phyloP scores from a whole-genome alignment of 2,329 filamentous ascomycete species.

The Dothideomycetidae sp. region DNA sequence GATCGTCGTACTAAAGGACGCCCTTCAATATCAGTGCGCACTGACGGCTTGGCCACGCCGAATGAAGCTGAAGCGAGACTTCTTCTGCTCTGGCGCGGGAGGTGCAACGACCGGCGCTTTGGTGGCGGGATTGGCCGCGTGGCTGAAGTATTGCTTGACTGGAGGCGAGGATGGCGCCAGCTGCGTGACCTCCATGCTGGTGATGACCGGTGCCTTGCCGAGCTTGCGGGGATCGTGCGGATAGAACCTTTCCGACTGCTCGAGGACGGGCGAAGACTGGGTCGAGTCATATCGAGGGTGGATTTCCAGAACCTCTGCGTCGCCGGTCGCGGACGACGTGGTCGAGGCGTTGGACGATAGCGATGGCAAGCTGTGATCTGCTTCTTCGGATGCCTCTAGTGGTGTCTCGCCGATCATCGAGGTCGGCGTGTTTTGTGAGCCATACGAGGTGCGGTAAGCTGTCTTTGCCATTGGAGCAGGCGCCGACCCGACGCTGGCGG shows the following conservation, averaged over 20 bases:
- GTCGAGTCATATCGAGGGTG: slow-evolving; percentile 4
- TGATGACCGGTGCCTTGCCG: slow-evolving; percentile 8
- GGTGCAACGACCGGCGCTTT: slow-evolving; percentile 3
- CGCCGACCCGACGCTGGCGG: background rate
- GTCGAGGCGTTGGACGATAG: slow-evolving; percentile 4
- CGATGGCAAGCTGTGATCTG: background rate
- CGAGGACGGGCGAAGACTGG: slow-evolving; percentile 1
- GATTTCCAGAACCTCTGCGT: slow-evolving; percentile 3
- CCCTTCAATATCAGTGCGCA: too few relatives aligned
- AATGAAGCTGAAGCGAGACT: slow-evolving; percentile 11
- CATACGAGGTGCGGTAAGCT: background rate
- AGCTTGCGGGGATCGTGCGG: slow-evolving; percentile 8
- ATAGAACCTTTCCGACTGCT: slow-evolving; percentile 1
- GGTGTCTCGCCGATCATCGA: background rate
- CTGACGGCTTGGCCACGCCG: slow-evolving; percentile 10
- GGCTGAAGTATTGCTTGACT: slow-evolving; percentile 8
- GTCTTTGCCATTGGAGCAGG: background rate
- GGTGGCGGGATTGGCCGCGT: slow-evolving; percentile 6
- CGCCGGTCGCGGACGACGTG: slow-evolving; percentile 2
- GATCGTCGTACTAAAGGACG: too few relatives aligned
- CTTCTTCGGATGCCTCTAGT: background rate
- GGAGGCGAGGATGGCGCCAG: background rate
- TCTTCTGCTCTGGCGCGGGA: slow-evolving; percentile 9
- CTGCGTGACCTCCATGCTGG: slow-evolving; percentile 2
- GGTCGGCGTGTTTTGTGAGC: background rate